Evolutionary conservation across 164 flowering plant species (phyloP), one percentile per base, ranked within the genome.

Genomic region (Hamamelis virginiana): DNA sequence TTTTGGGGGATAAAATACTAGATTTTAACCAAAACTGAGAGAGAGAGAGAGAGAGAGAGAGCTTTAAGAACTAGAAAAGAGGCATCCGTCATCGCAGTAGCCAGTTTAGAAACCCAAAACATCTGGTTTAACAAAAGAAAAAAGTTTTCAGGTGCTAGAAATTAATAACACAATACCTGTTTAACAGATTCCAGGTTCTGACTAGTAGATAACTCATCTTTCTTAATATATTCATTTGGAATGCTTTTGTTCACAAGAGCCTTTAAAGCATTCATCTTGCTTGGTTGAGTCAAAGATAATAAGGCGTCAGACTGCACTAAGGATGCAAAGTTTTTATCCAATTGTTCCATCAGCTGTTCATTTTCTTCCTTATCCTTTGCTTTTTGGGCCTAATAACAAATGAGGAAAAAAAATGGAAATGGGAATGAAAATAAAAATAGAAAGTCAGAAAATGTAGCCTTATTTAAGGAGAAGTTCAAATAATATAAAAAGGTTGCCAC

Each of bases 351-450:
- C 74, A 89, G 71, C 55, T 85, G 76, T 58, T 84, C 94, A 77
- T 85, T 83, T 78, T 92, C 97, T 77, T 92, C 96, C 80, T 91
- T 95, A 1, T 86, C 87, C 83, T 82, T 86, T 64, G 92, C 90
- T 73, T 88, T 91, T 69, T 84, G 80, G 44, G 89, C 97, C 98
- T 95, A 77, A n/a, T 9, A 63, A 51, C 14, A 26, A 64, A 66
- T 23, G 47, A 23, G 8, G 53, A 33, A 9, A n/a, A n/a, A 43
- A 12, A 15, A 38, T n/a, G n/a, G n/a, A n/a, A 26, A 61, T 26
- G 46, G 27, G 12, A 11, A 65, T 22, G 3, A 25, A 38, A 12
- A 12, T 41, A 46, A 59, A 18, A n/a, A 28, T 46, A 28, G 52
- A 55, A 44, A n/a, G 12, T 27, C 21, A 64, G 21, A 10, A 46